Base-by-base conservation (phyloP, 371 early-diverging fungal species). In the Mucor mucedo region DNA sequence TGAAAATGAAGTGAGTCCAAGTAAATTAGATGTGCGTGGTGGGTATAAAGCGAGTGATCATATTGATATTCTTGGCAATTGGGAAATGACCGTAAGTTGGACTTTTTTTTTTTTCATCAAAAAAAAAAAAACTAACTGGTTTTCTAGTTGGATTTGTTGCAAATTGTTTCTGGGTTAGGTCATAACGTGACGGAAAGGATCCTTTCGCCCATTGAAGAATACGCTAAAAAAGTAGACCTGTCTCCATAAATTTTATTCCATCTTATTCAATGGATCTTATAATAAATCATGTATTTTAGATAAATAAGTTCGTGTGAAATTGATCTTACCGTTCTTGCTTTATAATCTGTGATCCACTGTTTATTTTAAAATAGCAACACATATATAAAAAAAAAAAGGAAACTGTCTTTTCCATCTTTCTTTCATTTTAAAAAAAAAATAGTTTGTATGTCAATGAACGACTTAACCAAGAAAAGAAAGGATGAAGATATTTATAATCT, bases 31-130 rank as follows among this genome's bases (percentile, higher is more conserved):
- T 68, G 78, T 93, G 10, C 87, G 98, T 6, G 95, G 96, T 54
- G 96, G 96, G 6, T 82, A 84, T 13, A 84, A 85, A 33, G 91
- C 94, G 11, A 85, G 91, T 2, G 95, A 96, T 67, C 98, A 98
- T 75, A 88, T 95, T 33, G 93, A 96, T 72, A 95, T 96, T 41
- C 76, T 97, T 9, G 81, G 81, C 6, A 80, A 80, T 49, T 76
- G 75, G 75, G 81, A 80, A 56, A 72, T 80, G 73, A 73, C 71
- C 27, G 79, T 79, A 76, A 67, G 76, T 69, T 21, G 0, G 2
- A 2, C 44, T 35, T 14, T 48, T 9, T 1, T 50, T 28, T 30
- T 10, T 4, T 40, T 13, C 16, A 4, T 42, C 10, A 10, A n/a
- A 9, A 4, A 28, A 49, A 49, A 52, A 7, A 7, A 48, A 2